Evolutionary conservation across 768 basidiomycete genomes (phyloP), one percentile per base, ranked within the genome.

Genomic region (Rhodocollybia butyracea): DNA sequence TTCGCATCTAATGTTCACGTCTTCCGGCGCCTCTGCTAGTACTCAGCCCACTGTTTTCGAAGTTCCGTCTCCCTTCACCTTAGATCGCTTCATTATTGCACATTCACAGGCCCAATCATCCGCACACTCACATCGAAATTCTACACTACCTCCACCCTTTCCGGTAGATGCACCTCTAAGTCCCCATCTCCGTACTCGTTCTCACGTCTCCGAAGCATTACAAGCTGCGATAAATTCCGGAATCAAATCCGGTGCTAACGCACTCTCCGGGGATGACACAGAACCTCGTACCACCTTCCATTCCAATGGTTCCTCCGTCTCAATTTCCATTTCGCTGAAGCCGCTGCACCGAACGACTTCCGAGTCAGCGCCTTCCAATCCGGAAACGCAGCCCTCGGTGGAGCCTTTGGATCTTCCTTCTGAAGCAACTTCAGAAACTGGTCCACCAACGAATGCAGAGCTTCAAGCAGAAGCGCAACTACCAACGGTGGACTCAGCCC

Each of bases 21-120:
- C 66, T 10, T 22, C 22, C 17, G 22, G 36, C 26, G 22, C n/a
- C 29, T 46, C 43, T 7, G 21, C 30, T 29, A 24, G 69, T 2
- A 19, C 50, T 19, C 22, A n/a, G 6, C 76, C 81, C 2, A 76
- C 76, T 2, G 51, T 83, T 6, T 78, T 83, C 51, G 73, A 78
- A 39, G 59, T 82, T 29, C 70, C 79, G 8, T 63, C 69, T 24
- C 62, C 71, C 7, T 78, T 80, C 62, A 68, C 73, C 21, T 70
- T 84, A 42, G 72, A 79, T 54, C 73, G 73, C 45, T 65, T 81
- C 17, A 68, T 68, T 6, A n/a, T 43, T 22, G 27, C 19, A 22
- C 31, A 45, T 46, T 34, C 19, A 8, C 30, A 26, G 60, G 8
- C 51, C 52, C 27, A 29, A 10, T 34, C 32, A 36, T 5, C 59